Evolutionary conservation across 2,329 filamentous ascomycete genomes (phyloP).

Genomic region (Trichophyton rubrum): DNA sequence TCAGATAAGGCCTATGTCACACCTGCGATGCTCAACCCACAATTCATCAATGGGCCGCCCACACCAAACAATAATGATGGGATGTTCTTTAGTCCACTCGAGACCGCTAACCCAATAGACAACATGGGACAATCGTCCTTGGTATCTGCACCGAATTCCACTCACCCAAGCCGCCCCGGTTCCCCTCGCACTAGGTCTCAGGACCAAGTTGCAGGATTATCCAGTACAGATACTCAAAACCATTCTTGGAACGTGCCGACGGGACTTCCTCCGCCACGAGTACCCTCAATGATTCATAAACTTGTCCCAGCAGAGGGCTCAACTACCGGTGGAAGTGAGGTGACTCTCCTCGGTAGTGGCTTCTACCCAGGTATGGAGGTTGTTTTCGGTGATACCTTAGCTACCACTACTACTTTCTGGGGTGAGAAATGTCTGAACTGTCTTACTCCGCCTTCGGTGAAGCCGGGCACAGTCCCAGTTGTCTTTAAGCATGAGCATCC

Average conservation of each 20-base stretch:
- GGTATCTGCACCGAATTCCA: constrained; percentile 59
- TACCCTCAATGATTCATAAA: constrained; percentile 59
- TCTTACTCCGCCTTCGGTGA: constrained; percentile 57
- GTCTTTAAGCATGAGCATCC: constrained; percentile 49
- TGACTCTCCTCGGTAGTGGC: constrained; percentile 67
- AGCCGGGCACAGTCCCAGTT: constrained; percentile 57
- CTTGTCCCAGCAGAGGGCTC: constrained; percentile 74
- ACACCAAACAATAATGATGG: constrained; percentile 56
- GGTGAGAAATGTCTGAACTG: constrained; percentile 69
- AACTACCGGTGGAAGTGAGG: constrained; percentile 71
- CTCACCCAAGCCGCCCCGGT: constrained; percentile 63
- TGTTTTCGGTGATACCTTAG: constrained; percentile 62
- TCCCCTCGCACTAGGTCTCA: constrained; percentile 46
- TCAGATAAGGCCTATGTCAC: constrained; percentile 38
- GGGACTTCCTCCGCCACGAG: constrained; percentile 39
- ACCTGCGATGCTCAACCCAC: constrained; percentile 30
- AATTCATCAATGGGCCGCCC: constrained; percentile 49
- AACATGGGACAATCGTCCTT: constrained; percentile 51
- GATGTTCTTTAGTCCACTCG: constrained; percentile 43
- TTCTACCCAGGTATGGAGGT: constrained; percentile 73
- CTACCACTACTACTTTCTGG: constrained; percentile 68
- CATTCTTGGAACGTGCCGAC: constrained; percentile 42
- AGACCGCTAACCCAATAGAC: constrained; percentile 53
- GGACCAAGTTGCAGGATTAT: constrained; percentile 19
- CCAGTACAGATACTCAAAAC: constrained; percentile 36